phyloP scores from a whole-genome alignment of 192 early-diverging fungal species.

The Coemansia javaensis region DNA sequence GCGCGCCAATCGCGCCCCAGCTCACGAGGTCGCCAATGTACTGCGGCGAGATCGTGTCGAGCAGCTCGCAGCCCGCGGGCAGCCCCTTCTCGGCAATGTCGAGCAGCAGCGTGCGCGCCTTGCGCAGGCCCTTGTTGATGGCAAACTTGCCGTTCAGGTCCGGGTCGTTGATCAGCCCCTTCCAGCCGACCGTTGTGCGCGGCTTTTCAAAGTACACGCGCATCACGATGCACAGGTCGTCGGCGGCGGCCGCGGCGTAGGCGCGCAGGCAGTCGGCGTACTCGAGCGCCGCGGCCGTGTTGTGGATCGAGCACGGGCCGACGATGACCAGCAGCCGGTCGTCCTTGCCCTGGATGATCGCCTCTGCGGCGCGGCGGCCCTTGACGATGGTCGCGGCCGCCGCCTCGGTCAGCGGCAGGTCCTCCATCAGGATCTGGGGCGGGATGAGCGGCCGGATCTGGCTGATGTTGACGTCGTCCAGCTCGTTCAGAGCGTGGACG shows the following conservation, averaged over 20 bases:
- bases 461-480: constrained; percentile 86
- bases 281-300: constrained; percentile 71
- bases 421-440: constrained; percentile 92
- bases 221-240: constrained; percentile 74
- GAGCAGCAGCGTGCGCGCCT: constrained; percentile 65
- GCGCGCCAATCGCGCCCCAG: constrained; percentile 78
- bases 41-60: constrained; percentile 80
- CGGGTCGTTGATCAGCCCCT: constrained; percentile 86
- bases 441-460: constrained; percentile 76
- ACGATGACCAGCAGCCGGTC: constrained; percentile 79
- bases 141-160: constrained; percentile 65
- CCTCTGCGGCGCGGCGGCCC: constrained; percentile 60
- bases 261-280: constrained; percentile 63
- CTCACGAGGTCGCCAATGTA: constrained; percentile 72
- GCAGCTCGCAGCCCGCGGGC: constrained; percentile 70
- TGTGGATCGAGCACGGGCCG: constrained; percentile 84
- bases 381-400: constrained; percentile 71
- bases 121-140: constrained; percentile 79
- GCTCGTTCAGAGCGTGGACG: constrained; percentile 77
- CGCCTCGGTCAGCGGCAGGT: constrained; percentile 68
- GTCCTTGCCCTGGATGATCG: constrained; percentile 66
- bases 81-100: constrained; percentile 69
- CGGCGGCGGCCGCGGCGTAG: constrained; percentile 52
- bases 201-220: constrained; percentile 87
- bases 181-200: constrained; percentile 85